phyloP scores from a whole-genome alignment of 1,284 basidiomycete species.

The Chalciporus sp. region DNA sequence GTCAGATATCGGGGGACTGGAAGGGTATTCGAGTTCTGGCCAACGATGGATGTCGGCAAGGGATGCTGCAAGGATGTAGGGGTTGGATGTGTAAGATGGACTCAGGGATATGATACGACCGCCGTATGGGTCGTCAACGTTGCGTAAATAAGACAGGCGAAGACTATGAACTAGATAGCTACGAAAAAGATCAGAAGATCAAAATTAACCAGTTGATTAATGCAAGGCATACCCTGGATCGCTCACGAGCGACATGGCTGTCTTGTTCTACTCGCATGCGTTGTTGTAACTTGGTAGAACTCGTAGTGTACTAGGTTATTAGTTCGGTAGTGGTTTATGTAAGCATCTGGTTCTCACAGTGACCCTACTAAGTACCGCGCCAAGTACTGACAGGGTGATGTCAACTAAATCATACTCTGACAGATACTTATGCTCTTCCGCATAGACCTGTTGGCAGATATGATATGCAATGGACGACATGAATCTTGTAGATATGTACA shows the following conservation, averaged over 20 bases:
- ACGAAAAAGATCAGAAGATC: constrained; percentile 6
- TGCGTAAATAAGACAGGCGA: constrained; percentile 84
- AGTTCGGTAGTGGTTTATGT: not conserved
- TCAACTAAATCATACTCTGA: too few species aligned
- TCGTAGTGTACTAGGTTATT: too few species aligned
- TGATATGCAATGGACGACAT: too few species aligned
- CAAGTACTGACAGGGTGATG: too few species aligned
- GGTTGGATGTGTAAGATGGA: constrained; percentile 72
- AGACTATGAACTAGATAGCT: constrained; percentile 88
- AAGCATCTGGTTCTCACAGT: not conserved
- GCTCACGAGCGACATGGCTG: constrained; percentile 62
- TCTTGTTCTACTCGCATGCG: not conserved
- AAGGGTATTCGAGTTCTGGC: constrained; percentile 77
- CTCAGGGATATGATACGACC: constrained; percentile 79
- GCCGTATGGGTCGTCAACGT: constrained; percentile 84
- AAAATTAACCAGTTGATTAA: not conserved
- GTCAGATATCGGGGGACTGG: constrained; percentile 70
- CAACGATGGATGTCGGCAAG: constrained; percentile 78
- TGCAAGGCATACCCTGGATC: constrained; percentile 52
- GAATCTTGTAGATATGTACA: too few species aligned
- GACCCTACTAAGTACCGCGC: too few species aligned
- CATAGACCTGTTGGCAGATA: too few species aligned
- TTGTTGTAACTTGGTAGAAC: too few species aligned
- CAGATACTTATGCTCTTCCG: too few species aligned
- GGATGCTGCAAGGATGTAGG: constrained; percentile 78